These are phyloP conservation scores for Cercophora newfieldiana DNA, from an alignment of 495 filamentous ascomycete species.

Conservation along the genomic window DNA sequence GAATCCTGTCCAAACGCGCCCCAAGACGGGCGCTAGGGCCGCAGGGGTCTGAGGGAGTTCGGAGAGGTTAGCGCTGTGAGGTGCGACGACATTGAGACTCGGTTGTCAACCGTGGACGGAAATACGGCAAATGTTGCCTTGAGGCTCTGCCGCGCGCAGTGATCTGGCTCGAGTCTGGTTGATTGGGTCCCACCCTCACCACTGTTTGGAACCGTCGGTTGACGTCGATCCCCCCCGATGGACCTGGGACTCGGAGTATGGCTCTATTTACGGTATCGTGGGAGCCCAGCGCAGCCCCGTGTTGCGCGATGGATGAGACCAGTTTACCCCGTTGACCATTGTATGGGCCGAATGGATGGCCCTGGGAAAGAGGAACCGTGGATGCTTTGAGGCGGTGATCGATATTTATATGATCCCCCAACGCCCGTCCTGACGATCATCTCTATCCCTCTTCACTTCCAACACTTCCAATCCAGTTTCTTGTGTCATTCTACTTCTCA, in stretches of 20 bases:
- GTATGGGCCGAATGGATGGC: neutral
- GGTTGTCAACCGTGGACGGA: neutral
- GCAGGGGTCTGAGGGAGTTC: slow-evolving; percentile 11
- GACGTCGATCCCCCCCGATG: neutral
- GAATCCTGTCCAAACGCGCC: too few species aligned
- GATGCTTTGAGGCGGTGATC: neutral
- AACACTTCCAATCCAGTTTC: slow-evolving; percentile 1
- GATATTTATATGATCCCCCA: neutral
- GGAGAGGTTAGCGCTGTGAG: slow-evolving; percentile 5
- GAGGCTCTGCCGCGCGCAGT: neutral
- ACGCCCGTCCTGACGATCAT: neutral
- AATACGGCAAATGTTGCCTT: slow-evolving; percentile 1
- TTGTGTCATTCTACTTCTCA: slow-evolving; percentile 5
- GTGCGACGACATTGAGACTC: slow-evolving; percentile 10
- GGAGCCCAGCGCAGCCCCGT: neutral
- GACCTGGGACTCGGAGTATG: neutral
- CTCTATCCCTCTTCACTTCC: neutral
- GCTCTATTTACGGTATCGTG: neutral
- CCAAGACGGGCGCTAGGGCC: neutral
- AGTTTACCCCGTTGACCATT: neutral
- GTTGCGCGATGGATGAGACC: neutral
- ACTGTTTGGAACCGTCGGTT: neutral
- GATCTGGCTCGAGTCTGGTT: neutral
- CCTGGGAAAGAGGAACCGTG: neutral
- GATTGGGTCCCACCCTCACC: neutral